A percentile compares a stretch with the other conserved stretches of the same genome.
phyloP scores from a whole-genome alignment of 1,139 yeast genomes.

The Nadsonia starkeyi-henricii region DNA sequence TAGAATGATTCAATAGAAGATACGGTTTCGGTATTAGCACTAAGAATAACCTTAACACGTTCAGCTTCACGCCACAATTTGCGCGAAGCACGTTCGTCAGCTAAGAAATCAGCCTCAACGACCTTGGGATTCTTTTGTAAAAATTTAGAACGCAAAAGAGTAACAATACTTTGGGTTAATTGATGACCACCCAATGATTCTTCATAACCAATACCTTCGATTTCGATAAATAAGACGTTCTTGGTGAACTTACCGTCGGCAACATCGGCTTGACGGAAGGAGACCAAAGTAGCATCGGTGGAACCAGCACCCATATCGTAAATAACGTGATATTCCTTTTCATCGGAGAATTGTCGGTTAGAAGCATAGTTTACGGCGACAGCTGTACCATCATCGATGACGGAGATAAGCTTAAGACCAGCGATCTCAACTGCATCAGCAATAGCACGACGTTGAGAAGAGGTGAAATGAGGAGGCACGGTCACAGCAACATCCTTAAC shows the following conservation, averaged over 20 bases:
- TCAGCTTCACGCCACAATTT: conserved; percentile 75
- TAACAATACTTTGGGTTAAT: conserved; percentile 52
- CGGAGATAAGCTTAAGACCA: conserved; percentile 47
- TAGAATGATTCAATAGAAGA: conserved; percentile 49
- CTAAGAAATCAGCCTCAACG: conserved; percentile 22
- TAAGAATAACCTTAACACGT: conserved; percentile 68
- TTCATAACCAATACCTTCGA: conserved; percentile 63
- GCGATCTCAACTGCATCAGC: conserved; percentile 63
- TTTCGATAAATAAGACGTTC: conserved; percentile 34
- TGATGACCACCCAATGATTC: conserved; percentile 57
- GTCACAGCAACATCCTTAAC: conserved; percentile 61
- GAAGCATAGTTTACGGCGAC: conserved; percentile 69
- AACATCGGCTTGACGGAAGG: conserved; percentile 35
- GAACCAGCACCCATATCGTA: conserved; percentile 93
- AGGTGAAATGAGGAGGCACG: conserved; percentile 59
- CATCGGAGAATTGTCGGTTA: conserved; percentile 28
- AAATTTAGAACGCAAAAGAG: conserved; percentile 46
- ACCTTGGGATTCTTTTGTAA: conserved; percentile 21
- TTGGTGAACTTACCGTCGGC: conserved; percentile 16
- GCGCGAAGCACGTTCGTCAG: conserved; percentile 46
- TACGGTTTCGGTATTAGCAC: conserved; percentile 71
- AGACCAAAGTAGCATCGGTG: conserved; percentile 70
- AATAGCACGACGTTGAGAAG: conserved; percentile 55
- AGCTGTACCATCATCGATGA: conserved; percentile 83
- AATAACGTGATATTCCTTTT: conserved; percentile 49